Evolutionary conservation across 2,329 filamentous ascomycete genomes (phyloP), one percentile per base, ranked within the genome.

Genomic region (Colletotrichum tabaci): DNA sequence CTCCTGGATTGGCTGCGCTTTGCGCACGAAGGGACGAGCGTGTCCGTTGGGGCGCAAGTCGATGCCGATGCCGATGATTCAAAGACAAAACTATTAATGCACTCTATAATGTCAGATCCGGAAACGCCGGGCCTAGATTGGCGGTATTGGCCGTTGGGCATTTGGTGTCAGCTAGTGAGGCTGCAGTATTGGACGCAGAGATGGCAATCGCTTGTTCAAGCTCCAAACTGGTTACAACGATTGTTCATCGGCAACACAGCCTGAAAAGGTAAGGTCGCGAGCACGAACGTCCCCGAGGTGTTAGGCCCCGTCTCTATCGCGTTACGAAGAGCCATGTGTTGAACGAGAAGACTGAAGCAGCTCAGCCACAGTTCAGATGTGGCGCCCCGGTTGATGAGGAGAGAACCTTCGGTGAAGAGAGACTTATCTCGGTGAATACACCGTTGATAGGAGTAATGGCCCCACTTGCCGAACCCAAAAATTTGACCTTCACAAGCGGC

Each of bases 391-490:
- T n/a, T 38, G 5, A 35, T 9, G 38, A 6, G 38, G 49, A 0
- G 12, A 2, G 3, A 3, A 0, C 1, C 1, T 38, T 30, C 35
- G 62, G 62, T 65, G 62, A 57, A n/a, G 1, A 1, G 0, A 1
- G 0, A 0, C 18, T 63, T 55, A 55, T 63, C 61, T 30, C 23
- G 50, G 65, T 50, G 21, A 10, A 7, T 0, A 63, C 58, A 69
- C 58, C 66, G 30, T 0, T 2, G 69, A 72, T 72, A 72, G 69
- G 23, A 0, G 3, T 0, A n/a, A 18, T 2, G 12, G 65, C 58
- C 65, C 69, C 69, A 69, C 69, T 12, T 12, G 15, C 64, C 49
- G 23, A 56, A 44, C 52, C 69, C 69, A 69, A 72, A 72, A 64
- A 60, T 72, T 72, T 64, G 66, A 69, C 58, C 53, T 46, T 61